Base-by-base conservation (phyloP, 805 yeast species). In the Pichia eremophila region DNA sequence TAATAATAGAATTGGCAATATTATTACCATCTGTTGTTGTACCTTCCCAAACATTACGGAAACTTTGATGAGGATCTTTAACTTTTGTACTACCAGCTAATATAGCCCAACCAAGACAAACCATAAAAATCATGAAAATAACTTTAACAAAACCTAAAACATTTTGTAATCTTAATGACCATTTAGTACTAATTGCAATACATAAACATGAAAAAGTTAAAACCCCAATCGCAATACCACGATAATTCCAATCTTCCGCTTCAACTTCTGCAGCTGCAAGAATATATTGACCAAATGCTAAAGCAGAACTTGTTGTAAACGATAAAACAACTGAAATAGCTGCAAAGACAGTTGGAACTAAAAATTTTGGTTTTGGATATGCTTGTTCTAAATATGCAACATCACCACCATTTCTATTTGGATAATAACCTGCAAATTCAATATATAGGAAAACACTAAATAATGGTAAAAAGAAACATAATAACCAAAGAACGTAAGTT, bases 221-320 rank as follows among this genome's bases (percentile, higher is more conserved):
- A 37, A 85, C 83, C 5, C 78, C 93, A 37, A 85, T 68, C 53
- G 90, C 95, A 55, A 86, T 75, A 39, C 80, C 89, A 59, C 91
- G 73, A 54, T 83, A 81, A 57, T 80, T 78, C 95, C 95, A 86
- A 55, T 79, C 74, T 10, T 83, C 78, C 9, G 77, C 72, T 50
- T 79, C 83, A 17, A 69, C 73, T 39, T 78, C 82, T 7, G 90
- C 89, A 11, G 95, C 95, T 39, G 75, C 76, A 50, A 85, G 70
- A 51, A 86, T 72, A 66, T 83, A 85, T 59, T 82, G 83, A 31
- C 95, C 95, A 53, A 83, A 83, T 34, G 84, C 86, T 44, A 84
- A 78, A 19, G 90, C 81, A 63, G 85, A 84, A 63, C 90, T 86
- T 10, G 93, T 80, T 19, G 95, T 90, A 87, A 90, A 86, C 35